phyloP scores from a whole-genome alignment of 2,329 filamentous ascomycete genomes.

The Pseudogymnoascus sp. region DNA sequence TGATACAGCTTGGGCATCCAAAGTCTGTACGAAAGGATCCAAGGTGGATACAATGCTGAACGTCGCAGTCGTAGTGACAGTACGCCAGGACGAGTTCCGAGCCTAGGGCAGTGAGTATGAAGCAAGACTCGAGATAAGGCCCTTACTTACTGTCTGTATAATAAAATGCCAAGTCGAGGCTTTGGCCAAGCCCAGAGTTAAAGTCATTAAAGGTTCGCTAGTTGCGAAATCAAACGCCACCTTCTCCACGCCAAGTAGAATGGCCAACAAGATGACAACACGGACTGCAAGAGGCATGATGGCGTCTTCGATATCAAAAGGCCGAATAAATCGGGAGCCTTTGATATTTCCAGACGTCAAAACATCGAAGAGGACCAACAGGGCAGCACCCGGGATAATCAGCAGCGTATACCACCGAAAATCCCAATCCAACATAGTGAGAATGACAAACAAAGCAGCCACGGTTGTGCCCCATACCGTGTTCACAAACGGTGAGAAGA shows the following conservation, averaged over 20 bases:
- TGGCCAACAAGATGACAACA: slow-evolving; percentile 16
- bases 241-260: slow-evolving; percentile 16
- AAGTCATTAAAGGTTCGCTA: slow-evolving; percentile 10
- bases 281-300: slow-evolving; percentile 20
- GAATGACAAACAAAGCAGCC: slow-evolving; percentile 19
- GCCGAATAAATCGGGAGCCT: neutral
- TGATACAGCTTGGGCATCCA: slow-evolving; percentile 5
- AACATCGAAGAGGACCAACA: slow-evolving; percentile 27
- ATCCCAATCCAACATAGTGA: slow-evolving; percentile 26
- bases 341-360: neutral
- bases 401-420: slow-evolving; percentile 21
- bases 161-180: slow-evolving; percentile 30
- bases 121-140: slow-evolving; percentile 7
- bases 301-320: neutral
- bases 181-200: slow-evolving; percentile 26
- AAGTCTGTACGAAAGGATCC: neutral
- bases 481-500: slow-evolving; percentile 16
- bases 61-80: neutral
- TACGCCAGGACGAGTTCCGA: neutral
- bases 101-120: neutral
- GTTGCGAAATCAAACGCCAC: slow-evolving; percentile 22
- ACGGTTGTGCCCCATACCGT: slow-evolving; percentile 21
- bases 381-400: slow-evolving; percentile 21
- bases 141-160: slow-evolving; percentile 25
- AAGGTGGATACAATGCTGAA: neutral